Evolutionary conservation across 1,284 basidiomycete genomes (phyloP), one percentile per base, ranked within the genome.

Genomic region (Ceratobasidium sp.): DNA sequence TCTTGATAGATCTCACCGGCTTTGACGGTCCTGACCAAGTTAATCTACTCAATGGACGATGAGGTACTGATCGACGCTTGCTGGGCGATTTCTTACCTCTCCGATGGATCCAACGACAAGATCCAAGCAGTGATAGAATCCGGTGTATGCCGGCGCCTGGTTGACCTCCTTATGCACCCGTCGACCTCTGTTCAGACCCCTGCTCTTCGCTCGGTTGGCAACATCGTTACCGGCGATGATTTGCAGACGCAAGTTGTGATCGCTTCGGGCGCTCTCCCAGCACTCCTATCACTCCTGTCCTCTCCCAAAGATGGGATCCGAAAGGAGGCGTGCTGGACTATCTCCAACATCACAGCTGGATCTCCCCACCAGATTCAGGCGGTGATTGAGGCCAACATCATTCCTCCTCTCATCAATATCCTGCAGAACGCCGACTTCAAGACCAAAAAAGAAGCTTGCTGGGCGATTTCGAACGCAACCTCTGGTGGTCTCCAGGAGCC

Each of bases 1-100:
- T 53, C 53, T 65, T 23, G 30, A 21, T 76, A 97, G 95, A 98
- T 99, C 78, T 94, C 95, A 18, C 97, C 97, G 26, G 97, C 97
- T 57, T 85, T 99, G 59, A 93, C 93, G 52, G 94, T 98, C 73
- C 86, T 99, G 76, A 98, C 96, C 74, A 99, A 99, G 84, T 85
- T 99, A 78, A 98, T 99, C 82, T 99, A 99, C 84, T 98, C 97
- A 59, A 88, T 98, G 79, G 97, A 99, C 80, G 97, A 99, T 79
- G 97, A 99, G 83, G 97, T 98, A 75, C 85, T 99, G 78, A 99
- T 99, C 80, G 97, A 99, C 81, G 97, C 97, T 34, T 99, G 97
- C 86, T 99, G 97, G 97, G 97, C 97, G 55, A 97, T 99, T 81
- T 98, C 96, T 32, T 99, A 99, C 83, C 91, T 99, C 41, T 99